These are phyloP conservation scores for Tremellales sp. DNA, from an alignment of 1,284 basidiomycete species.

Conservation along the genomic window DNA sequence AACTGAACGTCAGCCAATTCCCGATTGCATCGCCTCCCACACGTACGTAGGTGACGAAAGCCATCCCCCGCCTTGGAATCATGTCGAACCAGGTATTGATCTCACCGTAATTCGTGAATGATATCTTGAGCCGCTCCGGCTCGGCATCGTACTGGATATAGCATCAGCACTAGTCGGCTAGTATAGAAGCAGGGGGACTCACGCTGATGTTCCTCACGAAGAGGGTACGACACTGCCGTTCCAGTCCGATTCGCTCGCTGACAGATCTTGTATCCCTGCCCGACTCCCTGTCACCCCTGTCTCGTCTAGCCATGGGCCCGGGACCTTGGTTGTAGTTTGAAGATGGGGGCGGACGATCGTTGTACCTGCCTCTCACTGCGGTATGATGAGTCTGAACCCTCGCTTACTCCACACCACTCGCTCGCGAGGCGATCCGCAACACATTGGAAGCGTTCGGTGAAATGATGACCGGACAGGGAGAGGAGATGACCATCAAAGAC, in stretches of 20 bases:
- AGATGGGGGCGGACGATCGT: not conserved
- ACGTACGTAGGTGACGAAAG: slow-evolving; percentile 95
- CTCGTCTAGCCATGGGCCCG: not conserved
- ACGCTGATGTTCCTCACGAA: slow-evolving; percentile 98
- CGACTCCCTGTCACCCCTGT: not conserved
- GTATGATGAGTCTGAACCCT: too few relatives aligned
- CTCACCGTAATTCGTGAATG: slow-evolving; percentile 88
- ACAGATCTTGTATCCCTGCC: slow-evolving; percentile 13
- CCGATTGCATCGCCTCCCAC: not conserved
- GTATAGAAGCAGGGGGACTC: slow-evolving; percentile 20
- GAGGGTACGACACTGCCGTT: slow-evolving; percentile 68
- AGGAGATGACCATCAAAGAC: too few relatives aligned
- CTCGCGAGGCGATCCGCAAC: too few relatives aligned
- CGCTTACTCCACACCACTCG: too few relatives aligned
- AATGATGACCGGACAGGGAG: too few relatives aligned
- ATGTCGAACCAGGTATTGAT: slow-evolving; percentile 97
- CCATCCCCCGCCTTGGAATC: slow-evolving; percentile 88
- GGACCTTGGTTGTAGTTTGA: not conserved
- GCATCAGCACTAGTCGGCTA: not conserved
- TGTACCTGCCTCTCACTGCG: not conserved
- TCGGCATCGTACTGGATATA: slow-evolving; percentile 77
- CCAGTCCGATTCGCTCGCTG: slow-evolving; percentile 21
- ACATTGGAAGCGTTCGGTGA: too few relatives aligned
- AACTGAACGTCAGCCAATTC: slow-evolving; percentile 55
- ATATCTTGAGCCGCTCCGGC: slow-evolving; percentile 71